These are phyloP conservation scores for Echites panduratus DNA, from an alignment of 257 asterid species.

Conservation along the genomic window DNA sequence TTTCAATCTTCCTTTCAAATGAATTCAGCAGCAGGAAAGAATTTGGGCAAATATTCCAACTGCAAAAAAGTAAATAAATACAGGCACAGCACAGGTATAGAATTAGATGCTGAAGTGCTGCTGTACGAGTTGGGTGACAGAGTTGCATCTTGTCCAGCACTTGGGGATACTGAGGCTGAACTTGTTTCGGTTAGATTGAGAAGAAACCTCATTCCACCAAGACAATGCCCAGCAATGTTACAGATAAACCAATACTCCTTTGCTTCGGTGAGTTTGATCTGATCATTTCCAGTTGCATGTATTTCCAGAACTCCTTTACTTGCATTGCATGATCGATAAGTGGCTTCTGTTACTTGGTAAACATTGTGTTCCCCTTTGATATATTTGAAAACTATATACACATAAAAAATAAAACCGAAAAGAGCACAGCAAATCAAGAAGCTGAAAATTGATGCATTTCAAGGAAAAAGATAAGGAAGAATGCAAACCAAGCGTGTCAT, in stretches of 20 bases:
- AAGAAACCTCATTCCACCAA: conserved; percentile 16
- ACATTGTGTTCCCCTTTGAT: conserved; percentile 14
- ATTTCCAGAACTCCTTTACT: conserved; percentile 3
- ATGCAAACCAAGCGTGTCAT: conserved; percentile 8
- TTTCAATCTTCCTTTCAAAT: background rate
- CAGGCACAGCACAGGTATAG: background rate
- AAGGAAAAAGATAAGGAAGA: background rate
- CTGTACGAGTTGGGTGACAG: background rate
- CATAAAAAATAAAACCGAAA: background rate
- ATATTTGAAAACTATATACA: conserved; percentile 18
- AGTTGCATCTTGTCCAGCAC: background rate
- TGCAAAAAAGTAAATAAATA: background rate
- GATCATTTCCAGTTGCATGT: conserved; percentile 12
- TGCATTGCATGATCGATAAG: conserved; percentile 14
- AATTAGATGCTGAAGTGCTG: background rate
- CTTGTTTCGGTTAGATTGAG: conserved; percentile 12
- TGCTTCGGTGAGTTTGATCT: conserved; percentile 11
- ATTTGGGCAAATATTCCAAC: background rate
- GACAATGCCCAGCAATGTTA: conserved; percentile 15
- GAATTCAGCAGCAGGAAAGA: background rate
- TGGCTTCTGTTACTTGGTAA: conserved; percentile 14
- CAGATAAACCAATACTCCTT: conserved; percentile 16
- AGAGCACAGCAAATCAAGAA: background rate
- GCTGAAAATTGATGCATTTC: background rate
- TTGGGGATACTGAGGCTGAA: background rate